Evolutionary conservation across 2,329 filamentous ascomycete genomes (phyloP).

Genomic region (Fusarium torreyae): DNA sequence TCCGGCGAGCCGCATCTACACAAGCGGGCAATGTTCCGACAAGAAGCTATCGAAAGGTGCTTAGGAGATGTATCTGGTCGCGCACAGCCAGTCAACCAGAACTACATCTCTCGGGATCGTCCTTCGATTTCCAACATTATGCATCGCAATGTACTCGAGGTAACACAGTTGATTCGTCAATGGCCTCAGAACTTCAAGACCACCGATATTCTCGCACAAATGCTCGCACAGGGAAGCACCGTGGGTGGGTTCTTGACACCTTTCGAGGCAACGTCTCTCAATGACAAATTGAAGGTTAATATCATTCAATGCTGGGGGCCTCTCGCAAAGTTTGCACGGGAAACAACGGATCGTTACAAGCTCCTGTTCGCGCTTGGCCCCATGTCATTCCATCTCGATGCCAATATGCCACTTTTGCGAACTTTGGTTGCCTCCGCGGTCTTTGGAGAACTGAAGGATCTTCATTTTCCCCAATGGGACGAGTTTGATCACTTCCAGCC

Average conservation of each 20-base stretch:
- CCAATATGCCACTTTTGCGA: conserved; percentile 40
- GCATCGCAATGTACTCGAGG: conserved; percentile 46
- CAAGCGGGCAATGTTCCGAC: conserved; percentile 31
- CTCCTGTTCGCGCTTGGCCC: conserved; percentile 46
- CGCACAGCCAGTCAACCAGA: conserved; percentile 4
- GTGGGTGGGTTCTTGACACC: conserved; percentile 39
- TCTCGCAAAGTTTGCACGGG: conserved; percentile 26
- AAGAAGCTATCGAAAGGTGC: conserved; percentile 37
- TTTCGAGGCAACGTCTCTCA: conserved; percentile 38
- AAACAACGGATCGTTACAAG: conserved; percentile 27
- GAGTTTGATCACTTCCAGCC: conserved; percentile 45
- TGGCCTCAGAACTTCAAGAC: conserved; percentile 43
- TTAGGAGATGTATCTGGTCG: conserved; percentile 21
- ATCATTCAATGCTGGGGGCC: conserved; percentile 43
- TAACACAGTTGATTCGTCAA: conserved; percentile 26
- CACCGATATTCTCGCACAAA: conserved; percentile 34
- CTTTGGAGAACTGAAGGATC: conserved; percentile 37
- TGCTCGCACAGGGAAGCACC: conserved; percentile 23
- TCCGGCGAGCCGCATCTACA: conserved; percentile 40
- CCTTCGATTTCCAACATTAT: conserved; percentile 39
- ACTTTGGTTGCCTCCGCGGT: conserved; percentile 43
- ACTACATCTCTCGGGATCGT: conserved; percentile 41
- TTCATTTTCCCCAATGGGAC: conserved; percentile 39
- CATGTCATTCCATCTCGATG: conserved; percentile 44
- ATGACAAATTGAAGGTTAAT: conserved; percentile 41